Evolutionary conservation across 2,329 filamentous ascomycete species (phyloP), one percentile per base, ranked within the genome.

Genomic region (Diplodia corticola): DNA sequence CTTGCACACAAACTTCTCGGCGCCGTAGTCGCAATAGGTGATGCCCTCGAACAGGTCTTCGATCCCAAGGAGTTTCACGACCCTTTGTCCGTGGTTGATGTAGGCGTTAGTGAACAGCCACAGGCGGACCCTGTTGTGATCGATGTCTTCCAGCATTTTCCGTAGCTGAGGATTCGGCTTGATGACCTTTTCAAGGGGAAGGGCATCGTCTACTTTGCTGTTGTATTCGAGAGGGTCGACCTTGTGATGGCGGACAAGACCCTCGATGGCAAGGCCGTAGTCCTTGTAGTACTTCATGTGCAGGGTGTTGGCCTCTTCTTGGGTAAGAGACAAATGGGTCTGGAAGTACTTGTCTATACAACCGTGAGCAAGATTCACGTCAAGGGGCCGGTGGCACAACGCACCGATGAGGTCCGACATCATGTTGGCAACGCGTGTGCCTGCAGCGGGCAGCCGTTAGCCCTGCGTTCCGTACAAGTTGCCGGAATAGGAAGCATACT

Each of bases 61-160:
- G 26, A 99, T 83, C 2, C 86, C 89, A 1, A 99, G 83, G 22
- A 99, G 81, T 68, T 85, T 88, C 13, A 97, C 88, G 0, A 99
- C 95, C 49, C 93, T 82, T 73, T 87, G 89, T 35, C 88, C 95
- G 74, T 99, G 95, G 37, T 84, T 98, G 69, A 96, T 82, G 73
- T 99, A 97, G 24, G 96, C 95, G 74, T 99, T 99, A 1, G 96
- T 99, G 73, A 99, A 90, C 1, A 99, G 87, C 95, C 96, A 99
- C 33, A 93, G 82, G 69, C 88, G 92, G 69, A 97, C 91, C 76
- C 96, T 96, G 73, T 82, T 86, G 67, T 79, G 89, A 78, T 99
- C 93, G 64, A 99, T 88, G 70, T 93, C 91, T 76, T 90, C 83
- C 5, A 99, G 87, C 53, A 99, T 79, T 73, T 85, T 83, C 59